Evolutionary conservation across 495 filamentous ascomycete genomes (phyloP).

Genomic region (Penicillium angulare): DNA sequence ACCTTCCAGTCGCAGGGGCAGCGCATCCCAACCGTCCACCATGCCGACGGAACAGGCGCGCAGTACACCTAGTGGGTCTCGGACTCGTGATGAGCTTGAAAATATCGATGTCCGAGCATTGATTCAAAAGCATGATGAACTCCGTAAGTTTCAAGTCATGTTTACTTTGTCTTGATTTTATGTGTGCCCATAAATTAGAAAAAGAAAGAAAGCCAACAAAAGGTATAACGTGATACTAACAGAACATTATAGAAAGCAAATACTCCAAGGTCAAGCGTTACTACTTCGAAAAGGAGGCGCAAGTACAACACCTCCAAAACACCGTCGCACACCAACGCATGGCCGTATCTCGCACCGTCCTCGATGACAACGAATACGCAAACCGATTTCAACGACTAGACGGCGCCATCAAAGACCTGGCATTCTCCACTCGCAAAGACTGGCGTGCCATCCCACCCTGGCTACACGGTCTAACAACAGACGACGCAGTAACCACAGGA

Average conservation of each 20-base stretch:
- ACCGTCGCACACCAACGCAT: constrained; percentile 93
- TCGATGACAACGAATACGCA: constrained; percentile 94
- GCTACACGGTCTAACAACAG: constrained; percentile 74
- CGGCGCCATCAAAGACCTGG: constrained; percentile 89
- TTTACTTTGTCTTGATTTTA: too few species aligned
- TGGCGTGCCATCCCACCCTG: constrained; percentile 80
- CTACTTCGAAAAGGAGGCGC: constrained; percentile 92
- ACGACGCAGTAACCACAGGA: constrained; percentile 75
- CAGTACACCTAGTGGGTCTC: constrained; percentile 57
- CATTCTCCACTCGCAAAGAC: constrained; percentile 92
- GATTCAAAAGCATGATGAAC: constrained; percentile 56
- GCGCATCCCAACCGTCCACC: constrained; percentile 26
- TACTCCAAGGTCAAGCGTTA: constrained; percentile 97
- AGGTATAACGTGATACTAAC: constrained; percentile 6
- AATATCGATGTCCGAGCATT: constrained; percentile 47
- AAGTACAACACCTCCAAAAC: constrained; percentile 94
- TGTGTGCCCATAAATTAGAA: too few species aligned
- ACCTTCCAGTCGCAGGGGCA: constrained; percentile 14
- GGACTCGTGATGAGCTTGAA: constrained; percentile 52
- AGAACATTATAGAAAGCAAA: constrained; percentile 66
- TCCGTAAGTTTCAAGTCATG: constrained; percentile 51
- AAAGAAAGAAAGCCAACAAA: neutral
- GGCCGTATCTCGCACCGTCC: constrained; percentile 88
- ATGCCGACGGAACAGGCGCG: constrained; percentile 47
- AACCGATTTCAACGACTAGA: constrained; percentile 90